Evolutionary conservation across 345 rosid species (phyloP).

Genomic region (Acer yangbiense): DNA sequence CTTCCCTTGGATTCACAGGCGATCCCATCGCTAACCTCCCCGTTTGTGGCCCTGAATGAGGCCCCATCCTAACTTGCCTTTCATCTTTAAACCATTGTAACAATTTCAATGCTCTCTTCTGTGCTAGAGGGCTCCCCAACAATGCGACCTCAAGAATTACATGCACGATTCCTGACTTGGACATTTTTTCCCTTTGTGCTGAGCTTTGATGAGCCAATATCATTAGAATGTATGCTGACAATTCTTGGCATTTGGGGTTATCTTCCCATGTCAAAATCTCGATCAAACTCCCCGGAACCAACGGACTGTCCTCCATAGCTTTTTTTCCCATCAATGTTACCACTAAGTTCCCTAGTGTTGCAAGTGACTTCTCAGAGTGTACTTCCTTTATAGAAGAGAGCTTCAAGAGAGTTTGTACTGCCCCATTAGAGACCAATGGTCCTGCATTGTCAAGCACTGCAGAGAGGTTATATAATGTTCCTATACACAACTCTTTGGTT

Average conservation of each 20-base stretch:
- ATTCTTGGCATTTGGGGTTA: conserved; percentile 80
- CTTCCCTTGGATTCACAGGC: conserved; percentile 50
- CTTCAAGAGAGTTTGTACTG: conserved; percentile 49
- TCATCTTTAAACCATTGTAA: conserved; percentile 95
- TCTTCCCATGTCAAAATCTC: conserved; percentile 91
- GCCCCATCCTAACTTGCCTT: conserved; percentile 78
- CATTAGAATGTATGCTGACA: conserved; percentile 76
- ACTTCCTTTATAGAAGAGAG: conserved; percentile 41
- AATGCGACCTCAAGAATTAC: conserved; percentile 71
- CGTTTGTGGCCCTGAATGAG: conserved; percentile 91
- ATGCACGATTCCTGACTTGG: conserved; percentile 72
- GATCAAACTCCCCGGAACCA: conserved; percentile 64
- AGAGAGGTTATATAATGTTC: conserved; percentile 58
- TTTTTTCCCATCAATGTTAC: conserved; percentile 79
- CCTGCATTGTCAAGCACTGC: conserved; percentile 65
- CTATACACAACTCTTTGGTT: conserved; percentile 61
- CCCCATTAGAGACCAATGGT: conserved; percentile 53
- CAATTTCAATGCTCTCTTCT: conserved; percentile 79
- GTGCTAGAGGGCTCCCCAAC: conserved; percentile 74
- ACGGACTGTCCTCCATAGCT: conserved; percentile 57
- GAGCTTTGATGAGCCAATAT: conserved; percentile 85
- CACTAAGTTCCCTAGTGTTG: conserved; percentile 73
- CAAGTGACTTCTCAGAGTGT: conserved; percentile 69
- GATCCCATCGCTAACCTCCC: conserved; percentile 58
- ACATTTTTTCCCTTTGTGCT: conserved; percentile 70